Conservation (phyloP, 768 basidiomycete genomes). For the Tephrocybe sp. region DNA sequence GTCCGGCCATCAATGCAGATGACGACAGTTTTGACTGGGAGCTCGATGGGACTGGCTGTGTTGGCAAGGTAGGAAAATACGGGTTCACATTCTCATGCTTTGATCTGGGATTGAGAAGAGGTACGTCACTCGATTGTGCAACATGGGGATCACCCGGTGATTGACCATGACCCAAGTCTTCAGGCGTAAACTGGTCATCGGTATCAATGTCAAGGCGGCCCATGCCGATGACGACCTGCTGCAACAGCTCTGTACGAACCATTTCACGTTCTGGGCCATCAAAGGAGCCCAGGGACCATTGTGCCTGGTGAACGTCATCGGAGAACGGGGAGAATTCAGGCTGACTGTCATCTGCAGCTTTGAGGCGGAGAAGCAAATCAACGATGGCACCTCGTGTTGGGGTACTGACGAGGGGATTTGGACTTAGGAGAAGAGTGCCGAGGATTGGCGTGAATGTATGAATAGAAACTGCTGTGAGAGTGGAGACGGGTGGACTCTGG, state of each 20-base stretch:
- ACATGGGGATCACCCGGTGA: too few species aligned
- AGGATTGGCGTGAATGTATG: slow-evolving; percentile 91
- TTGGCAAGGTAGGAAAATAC: slow-evolving; percentile 49
- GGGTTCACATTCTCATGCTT: slow-evolving; percentile 40
- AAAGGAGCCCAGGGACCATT: slow-evolving; percentile 45
- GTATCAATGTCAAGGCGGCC: slow-evolving; percentile 59
- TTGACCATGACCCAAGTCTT: not conserved
- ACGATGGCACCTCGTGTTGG: slow-evolving; percentile 77
- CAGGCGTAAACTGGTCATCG: slow-evolving; percentile 19
- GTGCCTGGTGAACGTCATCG: slow-evolving; percentile 35
- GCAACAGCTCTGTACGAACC: slow-evolving; percentile 79
- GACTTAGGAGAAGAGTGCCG: slow-evolving; percentile 82
- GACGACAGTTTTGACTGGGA: slow-evolving; percentile 26
- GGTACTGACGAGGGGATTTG: slow-evolving; percentile 71
- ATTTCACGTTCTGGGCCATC: slow-evolving; percentile 54
- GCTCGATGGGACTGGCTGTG: slow-evolving; percentile 19
- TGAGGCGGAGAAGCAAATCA: slow-evolving; percentile 70
- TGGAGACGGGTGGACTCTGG: slow-evolving; percentile 27
- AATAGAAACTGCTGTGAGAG: slow-evolving; percentile 60
- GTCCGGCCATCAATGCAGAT: too few species aligned
- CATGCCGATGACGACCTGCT: slow-evolving; percentile 89
- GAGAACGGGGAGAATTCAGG: slow-evolving; percentile 19
- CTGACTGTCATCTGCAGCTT: slow-evolving; percentile 54
- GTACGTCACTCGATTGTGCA: too few species aligned
- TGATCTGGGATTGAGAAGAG: not conserved